Evolutionary conservation across 345 rosid genomes (phyloP).

Genomic region (Brassica carinata): DNA sequence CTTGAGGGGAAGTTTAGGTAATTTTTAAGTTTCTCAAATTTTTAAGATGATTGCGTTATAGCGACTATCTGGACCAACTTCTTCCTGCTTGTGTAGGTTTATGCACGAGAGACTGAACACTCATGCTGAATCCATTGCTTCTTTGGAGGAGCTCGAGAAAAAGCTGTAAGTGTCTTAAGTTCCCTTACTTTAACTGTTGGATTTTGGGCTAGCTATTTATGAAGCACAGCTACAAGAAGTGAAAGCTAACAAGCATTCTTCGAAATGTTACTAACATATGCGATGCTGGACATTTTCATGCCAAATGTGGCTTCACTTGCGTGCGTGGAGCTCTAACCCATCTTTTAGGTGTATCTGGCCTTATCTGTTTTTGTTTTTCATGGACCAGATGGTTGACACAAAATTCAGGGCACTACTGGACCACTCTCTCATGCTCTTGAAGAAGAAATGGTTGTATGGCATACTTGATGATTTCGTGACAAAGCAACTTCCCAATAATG

Average conservation of each 20-base stretch:
- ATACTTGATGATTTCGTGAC: conserved; percentile 93
- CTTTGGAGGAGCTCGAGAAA: conserved; percentile 99
- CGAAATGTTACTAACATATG: too few relatives aligned
- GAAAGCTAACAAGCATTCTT: too few relatives aligned
- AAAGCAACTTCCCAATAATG: conserved; percentile 97
- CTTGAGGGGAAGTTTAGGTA: too few relatives aligned
- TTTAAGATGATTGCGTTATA: conserved; percentile 28
- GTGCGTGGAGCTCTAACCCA: conserved; percentile 15
- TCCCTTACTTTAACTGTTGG: too few relatives aligned
- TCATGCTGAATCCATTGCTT: conserved; percentile 99
- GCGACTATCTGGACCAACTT: conserved; percentile 21
- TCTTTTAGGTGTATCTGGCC: neutral
- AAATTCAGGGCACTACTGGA: conserved; percentile 84
- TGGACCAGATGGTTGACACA: conserved; percentile 81
- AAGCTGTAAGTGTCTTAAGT: conserved; percentile 73
- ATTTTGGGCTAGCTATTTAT: neutral
- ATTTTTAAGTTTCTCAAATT: too few relatives aligned
- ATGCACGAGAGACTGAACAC: conserved; percentile 97
- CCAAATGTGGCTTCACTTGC: too few relatives aligned
- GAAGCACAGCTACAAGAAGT: conserved; percentile 11
- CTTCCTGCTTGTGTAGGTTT: conserved; percentile 59
- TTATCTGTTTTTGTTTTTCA: conserved; percentile 12
- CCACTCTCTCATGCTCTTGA: conserved; percentile 77
- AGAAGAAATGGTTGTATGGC: conserved; percentile 91
- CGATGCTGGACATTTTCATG: conserved; percentile 8